Base-by-base conservation (phyloP, 371 early-diverging fungal species). In the Syncephalastrum monosporum region DNA sequence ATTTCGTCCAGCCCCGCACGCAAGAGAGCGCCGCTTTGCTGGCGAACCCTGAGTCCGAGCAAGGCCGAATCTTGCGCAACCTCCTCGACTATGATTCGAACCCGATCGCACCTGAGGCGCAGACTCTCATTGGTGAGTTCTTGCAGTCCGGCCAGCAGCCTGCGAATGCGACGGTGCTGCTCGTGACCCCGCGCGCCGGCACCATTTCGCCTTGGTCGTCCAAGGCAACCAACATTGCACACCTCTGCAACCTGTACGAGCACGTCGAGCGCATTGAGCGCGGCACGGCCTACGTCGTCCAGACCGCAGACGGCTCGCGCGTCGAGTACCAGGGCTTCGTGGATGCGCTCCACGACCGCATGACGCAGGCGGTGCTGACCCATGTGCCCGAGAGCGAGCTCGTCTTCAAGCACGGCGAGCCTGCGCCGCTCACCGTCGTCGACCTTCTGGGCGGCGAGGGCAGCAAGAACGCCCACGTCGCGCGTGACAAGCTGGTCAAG, bases 181-280 rank as follows among this genome's bases (percentile, higher is more conserved):
- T 86, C 53, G 89, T 94, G 24, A 67, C 91, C 51, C 98, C 98
- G 3, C 87, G 97, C 17, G 82, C 85, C 52, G 97, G 97, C 38
- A 96, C 97, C 38, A 97, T 96, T 58, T 94, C 96, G 8, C 97
- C 98, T n/a, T 98, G 98, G 98, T 95, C 96, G 3, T 94, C 95
- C 55, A 98, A 98, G 79, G 98, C 98, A 3, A 96, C 97, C 42
- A 95, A 98, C 60, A 97, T 97, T 71, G 91, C 92, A 5, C 84
- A 85, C 50, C 83, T 90, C 50, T 97, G 96, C 74, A 93, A 91
- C 19, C 79, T 97, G 24, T 67, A 75, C 29, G 59, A 70, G 29
- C 62, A 79, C 21, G 88, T 96, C 33, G 74, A 78, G 54, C 82
- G 97, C 15, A 85, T 97, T 55, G 98, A 98, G 71, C 88, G 98